Percentiles rank a stretch among this genome's conserved stretches.
phyloP scores from a whole-genome alignment of 208 protist species.

The Willaertia magna region DNA sequence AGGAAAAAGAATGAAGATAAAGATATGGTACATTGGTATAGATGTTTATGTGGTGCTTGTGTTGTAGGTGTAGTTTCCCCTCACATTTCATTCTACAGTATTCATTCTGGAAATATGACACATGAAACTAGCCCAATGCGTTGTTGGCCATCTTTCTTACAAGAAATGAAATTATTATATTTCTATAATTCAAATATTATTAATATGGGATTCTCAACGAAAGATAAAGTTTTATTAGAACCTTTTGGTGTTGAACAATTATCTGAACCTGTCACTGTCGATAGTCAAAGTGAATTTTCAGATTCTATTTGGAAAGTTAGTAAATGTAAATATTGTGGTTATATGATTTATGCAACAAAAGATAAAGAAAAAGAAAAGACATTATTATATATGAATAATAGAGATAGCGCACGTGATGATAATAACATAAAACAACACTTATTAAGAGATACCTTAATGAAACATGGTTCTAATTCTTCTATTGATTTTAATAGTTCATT shows the following conservation, averaged over 20 bases:
- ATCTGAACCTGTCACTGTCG: background rate
- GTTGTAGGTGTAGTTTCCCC: background rate
- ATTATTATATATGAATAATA: too few relatives aligned
- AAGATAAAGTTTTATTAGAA: background rate
- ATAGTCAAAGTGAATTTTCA: background rate
- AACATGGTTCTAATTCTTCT: background rate
- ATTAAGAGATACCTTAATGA: background rate
- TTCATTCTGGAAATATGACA: background rate
- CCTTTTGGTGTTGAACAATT: background rate
- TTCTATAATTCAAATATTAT: background rate
- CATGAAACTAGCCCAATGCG: background rate
- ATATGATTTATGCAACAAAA: background rate
- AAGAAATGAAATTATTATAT: slow-evolving; percentile 6
- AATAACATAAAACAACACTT: background rate
- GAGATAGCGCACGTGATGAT: background rate
- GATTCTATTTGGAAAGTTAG: background rate
- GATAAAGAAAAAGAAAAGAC: too few relatives aligned
- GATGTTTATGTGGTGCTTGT: slow-evolving; percentile 5
- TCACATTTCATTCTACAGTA: background rate
- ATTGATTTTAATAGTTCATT: background rate
- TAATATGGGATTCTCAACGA: background rate
- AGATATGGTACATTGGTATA: slow-evolving; percentile 1
- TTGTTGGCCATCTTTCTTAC: background rate
- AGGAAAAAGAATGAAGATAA: background rate
- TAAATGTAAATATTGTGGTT: slow-evolving; percentile 6